A percentile compares a stretch with the other conserved stretches of the same genome.
phyloP scores from a whole-genome alignment of 78 protist species.

The Tieghemostelium lacteum region DNA sequence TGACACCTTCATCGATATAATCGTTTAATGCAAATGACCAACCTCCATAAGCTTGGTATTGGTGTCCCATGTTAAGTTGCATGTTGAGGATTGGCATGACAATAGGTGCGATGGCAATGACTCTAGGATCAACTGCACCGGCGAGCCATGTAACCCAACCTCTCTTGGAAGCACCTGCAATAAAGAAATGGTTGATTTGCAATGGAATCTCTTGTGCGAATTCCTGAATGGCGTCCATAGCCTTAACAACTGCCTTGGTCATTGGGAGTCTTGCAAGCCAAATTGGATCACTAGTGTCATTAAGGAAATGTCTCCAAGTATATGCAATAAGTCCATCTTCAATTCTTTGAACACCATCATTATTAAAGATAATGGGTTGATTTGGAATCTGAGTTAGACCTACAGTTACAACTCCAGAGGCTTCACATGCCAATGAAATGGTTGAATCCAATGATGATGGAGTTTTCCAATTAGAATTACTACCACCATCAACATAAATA shows the following conservation, averaged over 20 bases:
- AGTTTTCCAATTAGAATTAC: slow-evolving; percentile 42
- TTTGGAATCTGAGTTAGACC: slow-evolving; percentile 81
- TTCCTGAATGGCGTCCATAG: slow-evolving; percentile 77
- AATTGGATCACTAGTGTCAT: slow-evolving; percentile 45
- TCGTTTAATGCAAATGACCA: slow-evolving; percentile 76
- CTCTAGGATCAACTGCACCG: slow-evolving; percentile 74
- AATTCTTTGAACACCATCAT: slow-evolving; percentile 56
- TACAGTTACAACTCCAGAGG: slow-evolving; percentile 37
- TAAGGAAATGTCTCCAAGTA: slow-evolving; percentile 82
- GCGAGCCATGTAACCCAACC: slow-evolving; percentile 86
- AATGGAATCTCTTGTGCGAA: slow-evolving; percentile 41
- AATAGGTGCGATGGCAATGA: slow-evolving; percentile 74
- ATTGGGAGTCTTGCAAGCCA: slow-evolving; percentile 86
- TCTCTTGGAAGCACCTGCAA: slow-evolving; percentile 89
- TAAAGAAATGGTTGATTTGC: slow-evolving; percentile 16
- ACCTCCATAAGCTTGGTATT: slow-evolving; percentile 68
- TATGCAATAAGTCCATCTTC: slow-evolving; percentile 81
- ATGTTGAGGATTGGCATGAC: slow-evolving; percentile 70
- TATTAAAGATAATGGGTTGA: slow-evolving; percentile 69
- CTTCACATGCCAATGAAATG: slow-evolving; percentile 54
- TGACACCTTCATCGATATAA: slow-evolving; percentile 51
- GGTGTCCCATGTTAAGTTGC: slow-evolving; percentile 58
- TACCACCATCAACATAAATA: slow-evolving; percentile 63
- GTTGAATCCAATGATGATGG: slow-evolving; percentile 2
- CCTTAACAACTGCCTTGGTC: slow-evolving; percentile 76